Evolutionary conservation across 2,329 filamentous ascomycete genomes (phyloP).

Genomic region (Colletotrichum destructivum): DNA sequence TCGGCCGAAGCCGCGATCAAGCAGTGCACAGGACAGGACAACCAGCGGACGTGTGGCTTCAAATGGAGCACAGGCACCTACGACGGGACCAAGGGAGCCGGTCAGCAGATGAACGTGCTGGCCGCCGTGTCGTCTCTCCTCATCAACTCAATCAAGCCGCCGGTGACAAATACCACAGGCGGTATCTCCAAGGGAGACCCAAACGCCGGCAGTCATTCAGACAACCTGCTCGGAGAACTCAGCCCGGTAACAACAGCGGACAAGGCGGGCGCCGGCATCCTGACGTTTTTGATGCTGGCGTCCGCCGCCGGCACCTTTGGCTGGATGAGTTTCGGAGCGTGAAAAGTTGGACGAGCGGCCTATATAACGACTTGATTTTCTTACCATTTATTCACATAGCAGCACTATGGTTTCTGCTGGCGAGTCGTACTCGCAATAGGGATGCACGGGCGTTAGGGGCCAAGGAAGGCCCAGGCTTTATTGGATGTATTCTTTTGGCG

Average conservation of each 20-base stretch:
- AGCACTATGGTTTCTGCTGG: conserved; percentile 32
- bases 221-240: conserved; percentile 50
- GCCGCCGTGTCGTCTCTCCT: conserved; percentile 69
- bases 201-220: conserved; percentile 57
- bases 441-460: conserved; percentile 35
- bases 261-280: conserved; percentile 63
- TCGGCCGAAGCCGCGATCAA: conserved; percentile 69
- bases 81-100: conserved; percentile 70
- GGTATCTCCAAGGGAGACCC: conserved; percentile 64
- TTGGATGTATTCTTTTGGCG: conserved; percentile 44
- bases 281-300: conserved; percentile 62
- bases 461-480: conserved; percentile 25
- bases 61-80: conserved; percentile 67
- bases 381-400: conserved; percentile 25
- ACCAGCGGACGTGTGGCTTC: conserved; percentile 67
- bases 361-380: conserved; percentile 34
- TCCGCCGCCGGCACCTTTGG: conserved; percentile 58
- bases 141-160: conserved; percentile 56
- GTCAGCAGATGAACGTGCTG: conserved; percentile 73
- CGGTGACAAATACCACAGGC: conserved; percentile 64
- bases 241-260: conserved; percentile 60
- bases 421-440: conserved; percentile 28
- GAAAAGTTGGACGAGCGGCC: conserved; percentile 29
- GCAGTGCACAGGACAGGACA: conserved; percentile 67
- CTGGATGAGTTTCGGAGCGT: conserved; percentile 64